Conservation (phyloP, 2,329 filamentous ascomycete genomes). For the Chrysoporthe deuterocubensis region DNA sequence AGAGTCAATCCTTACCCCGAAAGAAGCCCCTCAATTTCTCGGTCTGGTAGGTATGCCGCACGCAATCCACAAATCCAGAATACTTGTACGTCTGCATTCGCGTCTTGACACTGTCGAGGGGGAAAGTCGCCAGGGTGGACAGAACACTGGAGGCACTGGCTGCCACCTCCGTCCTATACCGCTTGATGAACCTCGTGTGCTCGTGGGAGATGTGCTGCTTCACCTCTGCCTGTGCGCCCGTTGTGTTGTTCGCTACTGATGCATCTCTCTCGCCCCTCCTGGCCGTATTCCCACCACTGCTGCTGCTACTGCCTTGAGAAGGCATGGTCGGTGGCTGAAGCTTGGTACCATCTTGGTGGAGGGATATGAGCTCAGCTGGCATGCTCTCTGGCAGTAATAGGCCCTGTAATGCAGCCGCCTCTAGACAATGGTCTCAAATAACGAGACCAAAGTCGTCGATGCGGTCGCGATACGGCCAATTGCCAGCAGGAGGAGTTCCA, state of each 20-base stretch:
- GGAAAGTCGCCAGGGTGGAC: slow-evolving; percentile 80
- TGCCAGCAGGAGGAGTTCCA: slow-evolving; percentile 44
- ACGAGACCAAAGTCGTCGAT: slow-evolving; percentile 62
- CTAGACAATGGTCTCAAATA: slow-evolving; percentile 53
- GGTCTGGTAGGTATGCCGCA: slow-evolving; percentile 73
- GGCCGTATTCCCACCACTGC: slow-evolving; percentile 6
- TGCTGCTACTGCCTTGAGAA: slow-evolving; percentile 35
- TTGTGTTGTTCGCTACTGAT: slow-evolving; percentile 17
- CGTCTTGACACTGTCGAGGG: slow-evolving; percentile 86
- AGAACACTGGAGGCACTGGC: slow-evolving; percentile 78
- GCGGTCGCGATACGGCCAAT: slow-evolving; percentile 58
- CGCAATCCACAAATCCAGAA: slow-evolving; percentile 73
- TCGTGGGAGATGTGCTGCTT: slow-evolving; percentile 37
- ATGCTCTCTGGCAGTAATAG: slow-evolving; percentile 39
- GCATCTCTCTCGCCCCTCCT: slow-evolving; percentile 23
- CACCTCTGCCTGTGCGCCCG: slow-evolving; percentile 19
- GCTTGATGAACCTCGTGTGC: slow-evolving; percentile 64
- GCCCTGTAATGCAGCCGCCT: slow-evolving; percentile 44
- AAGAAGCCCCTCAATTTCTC: slow-evolving; percentile 81
- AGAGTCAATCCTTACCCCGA: slow-evolving; percentile 59
- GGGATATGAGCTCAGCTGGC: slow-evolving; percentile 45
- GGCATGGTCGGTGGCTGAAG: slow-evolving; percentile 49
- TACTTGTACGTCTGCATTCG: slow-evolving; percentile 88
- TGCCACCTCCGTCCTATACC: slow-evolving; percentile 79
- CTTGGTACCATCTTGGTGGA: slow-evolving; percentile 49